These are phyloP conservation scores for Rickenella mellea DNA, from an alignment of 768 basidiomycete genomes.

Conservation along the genomic window DNA sequence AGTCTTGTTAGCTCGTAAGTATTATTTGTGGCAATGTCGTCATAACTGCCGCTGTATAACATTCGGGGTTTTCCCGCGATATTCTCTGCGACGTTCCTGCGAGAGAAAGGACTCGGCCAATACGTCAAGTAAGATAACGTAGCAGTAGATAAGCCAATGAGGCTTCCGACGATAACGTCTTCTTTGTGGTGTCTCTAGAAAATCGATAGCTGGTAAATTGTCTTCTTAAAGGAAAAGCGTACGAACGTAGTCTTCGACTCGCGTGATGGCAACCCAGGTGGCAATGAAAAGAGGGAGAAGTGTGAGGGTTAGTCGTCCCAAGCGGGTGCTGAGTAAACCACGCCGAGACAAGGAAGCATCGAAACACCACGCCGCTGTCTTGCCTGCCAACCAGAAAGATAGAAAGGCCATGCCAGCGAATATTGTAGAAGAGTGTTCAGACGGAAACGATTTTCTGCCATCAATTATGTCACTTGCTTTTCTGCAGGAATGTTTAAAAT, in stretches of 20 bases:
- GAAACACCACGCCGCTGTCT: conserved; percentile 53
- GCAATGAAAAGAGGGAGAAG: conserved; percentile 47
- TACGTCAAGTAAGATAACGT: conserved; percentile 46
- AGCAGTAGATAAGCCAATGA: conserved; percentile 45
- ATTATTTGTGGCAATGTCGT: conserved; percentile 16
- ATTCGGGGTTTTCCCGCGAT: conserved; percentile 29
- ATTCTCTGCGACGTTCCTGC: conserved; percentile 23
- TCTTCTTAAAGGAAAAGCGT: conserved; percentile 2
- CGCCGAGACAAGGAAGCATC: conserved; percentile 23
- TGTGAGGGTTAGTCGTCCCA: conserved; percentile 37
- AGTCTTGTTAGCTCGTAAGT: conserved; percentile 40
- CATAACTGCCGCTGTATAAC: conserved; percentile 25
- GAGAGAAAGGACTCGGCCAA: conserved; percentile 54
- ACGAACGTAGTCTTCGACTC: conserved; percentile 59
- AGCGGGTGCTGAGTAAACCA: conserved; percentile 34
- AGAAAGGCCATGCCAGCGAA: conserved; percentile 59
- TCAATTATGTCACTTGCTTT: conserved; percentile 29
- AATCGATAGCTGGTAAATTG: neutral
- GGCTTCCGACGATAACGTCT: conserved; percentile 55
- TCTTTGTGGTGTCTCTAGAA: conserved; percentile 57
- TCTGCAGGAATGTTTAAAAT: conserved; percentile 12
- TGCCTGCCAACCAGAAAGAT: conserved; percentile 53
- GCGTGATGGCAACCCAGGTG: conserved; percentile 49
- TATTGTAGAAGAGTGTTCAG: conserved; percentile 59
- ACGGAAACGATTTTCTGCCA: conserved; percentile 57